Conservation (phyloP, 1,284 basidiomycete species). For the Bondarzewia mesenterica region DNA sequence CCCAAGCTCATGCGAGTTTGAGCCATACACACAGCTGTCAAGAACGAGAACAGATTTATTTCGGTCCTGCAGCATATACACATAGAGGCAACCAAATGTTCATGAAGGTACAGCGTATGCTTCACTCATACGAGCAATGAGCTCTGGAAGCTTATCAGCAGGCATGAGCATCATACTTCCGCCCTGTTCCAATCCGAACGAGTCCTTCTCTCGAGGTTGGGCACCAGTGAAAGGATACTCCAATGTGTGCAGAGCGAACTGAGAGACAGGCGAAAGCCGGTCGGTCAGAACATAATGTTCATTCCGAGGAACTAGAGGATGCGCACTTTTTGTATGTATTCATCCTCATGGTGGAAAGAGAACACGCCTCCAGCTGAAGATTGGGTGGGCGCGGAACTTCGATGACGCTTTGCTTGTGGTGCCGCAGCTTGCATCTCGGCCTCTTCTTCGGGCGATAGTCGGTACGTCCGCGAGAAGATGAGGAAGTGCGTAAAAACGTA, state of each 20-base stretch:
- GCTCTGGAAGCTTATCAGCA: constrained; percentile 28
- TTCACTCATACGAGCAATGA: constrained; percentile 27
- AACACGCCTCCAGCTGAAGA: constrained; percentile 44
- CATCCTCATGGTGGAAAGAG: constrained; percentile 85
- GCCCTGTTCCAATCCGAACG: constrained; percentile 75
- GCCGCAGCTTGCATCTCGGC: constrained; percentile 28
- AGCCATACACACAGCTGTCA: too few relatives aligned
- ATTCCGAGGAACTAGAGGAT: constrained; percentile 4
- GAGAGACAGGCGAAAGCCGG: constrained; percentile 1
- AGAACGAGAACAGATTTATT: too few relatives aligned
- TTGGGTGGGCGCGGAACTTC: constrained; percentile 16
- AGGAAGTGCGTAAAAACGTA: constrained; percentile 68
- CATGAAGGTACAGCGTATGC: constrained; percentile 12
- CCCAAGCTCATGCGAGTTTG: too few relatives aligned
- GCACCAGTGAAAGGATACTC: constrained; percentile 63
- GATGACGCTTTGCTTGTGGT: constrained; percentile 31
- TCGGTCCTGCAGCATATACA: not conserved
- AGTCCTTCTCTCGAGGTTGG: constrained; percentile 57
- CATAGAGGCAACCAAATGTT: too few relatives aligned
- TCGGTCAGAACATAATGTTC: not conserved
- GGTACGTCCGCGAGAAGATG: constrained; percentile 70
- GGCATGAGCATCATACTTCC: constrained; percentile 73
- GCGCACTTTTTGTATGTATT: constrained; percentile 58
- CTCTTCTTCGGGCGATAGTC: constrained; percentile 55
- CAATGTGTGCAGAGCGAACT: constrained; percentile 55